Conservation (phyloP, 2,329 filamentous ascomycete genomes). For the Calonectria montana region DNA sequence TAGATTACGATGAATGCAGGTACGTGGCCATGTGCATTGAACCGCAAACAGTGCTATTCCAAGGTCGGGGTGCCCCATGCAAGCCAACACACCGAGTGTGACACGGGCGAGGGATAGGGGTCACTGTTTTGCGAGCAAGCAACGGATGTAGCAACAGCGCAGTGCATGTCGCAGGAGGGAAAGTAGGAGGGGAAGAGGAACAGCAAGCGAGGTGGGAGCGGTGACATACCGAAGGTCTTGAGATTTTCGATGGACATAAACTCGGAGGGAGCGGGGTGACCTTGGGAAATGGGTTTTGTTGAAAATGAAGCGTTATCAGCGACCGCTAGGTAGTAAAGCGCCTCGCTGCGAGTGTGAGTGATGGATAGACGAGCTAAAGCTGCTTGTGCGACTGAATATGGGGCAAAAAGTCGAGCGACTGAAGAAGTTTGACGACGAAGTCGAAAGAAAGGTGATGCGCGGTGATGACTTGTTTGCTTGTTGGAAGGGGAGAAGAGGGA, state of each 20-base stretch:
- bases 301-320: conserved; percentile 54
- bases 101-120: neutral
- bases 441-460: conserved; percentile 20
- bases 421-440: conserved; percentile 20
- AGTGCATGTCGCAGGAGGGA: neutral
- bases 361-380: conserved; percentile 26
- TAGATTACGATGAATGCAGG: conserved; percentile 39
- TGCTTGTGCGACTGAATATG: conserved; percentile 23
- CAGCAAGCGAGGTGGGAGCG: neutral
- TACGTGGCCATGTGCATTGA: conserved; percentile 29
- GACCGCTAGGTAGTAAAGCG: conserved; percentile 61
- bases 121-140: neutral
- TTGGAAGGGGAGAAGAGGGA: conserved; percentile 27
- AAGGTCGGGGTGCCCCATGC: neutral
- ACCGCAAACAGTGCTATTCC: conserved; percentile 6
- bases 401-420: conserved; percentile 10
- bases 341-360: conserved; percentile 56
- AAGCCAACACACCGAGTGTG: conserved; percentile 4
- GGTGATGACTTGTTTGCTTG: conserved; percentile 4
- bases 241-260: conserved; percentile 99
- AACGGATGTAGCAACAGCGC: neutral
- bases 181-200: neutral
- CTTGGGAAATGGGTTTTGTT: conserved; percentile 65
- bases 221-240: conserved; percentile 87
- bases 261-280: conserved; percentile 75